Evolutionary conservation across 2,329 filamentous ascomycete genomes (phyloP), one percentile per base, ranked within the genome.

Genomic region (Pseudocercospora musae): DNA sequence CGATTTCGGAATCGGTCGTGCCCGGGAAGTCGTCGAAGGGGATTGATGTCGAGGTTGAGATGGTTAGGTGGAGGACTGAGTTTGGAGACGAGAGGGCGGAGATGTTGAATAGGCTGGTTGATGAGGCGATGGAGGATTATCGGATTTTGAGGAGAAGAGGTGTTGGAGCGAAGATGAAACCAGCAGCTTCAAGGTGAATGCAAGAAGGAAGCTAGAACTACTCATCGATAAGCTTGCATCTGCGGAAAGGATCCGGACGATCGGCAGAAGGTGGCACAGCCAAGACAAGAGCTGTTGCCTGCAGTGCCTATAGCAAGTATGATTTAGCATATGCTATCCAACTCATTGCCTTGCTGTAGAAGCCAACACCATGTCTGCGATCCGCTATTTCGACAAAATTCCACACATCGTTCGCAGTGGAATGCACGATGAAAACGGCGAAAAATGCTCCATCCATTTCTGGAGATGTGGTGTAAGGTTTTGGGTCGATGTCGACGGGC

Each of bases 321-420:
- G 1, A 15, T 40, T n/a, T n/a, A n/a, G 6, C 1, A 40, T 1
- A 40, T n/a, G 10, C 5, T 15, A 18, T 40, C 10, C 2, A 7
- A 18, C 4, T 15, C 9, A 40, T 40, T 6, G 37, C 15, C 29
- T 4, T 8, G 29, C 29, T 11, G 10, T 3, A 9, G 9, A 8
- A 31, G 29, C 8, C 29, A 31, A 8, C 33, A 58, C 27, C 21
- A 64, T 64, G 58, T 61, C 62, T 15, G 25, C 58, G 11, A 29
- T 64, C 21, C 58, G 55, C 21, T 58, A 49, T 33, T 54, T 61
- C 42, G 33, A 58, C 31, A 27, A 31, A 4, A 60, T 60, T 1
- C 58, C 62, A 6, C 62, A 64, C 18, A 59, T 64, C 40, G 62
- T 61, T 8, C 58, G 62, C 4, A 55, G 61, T 33, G 62, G 62